These are phyloP conservation scores for Oryza rufipogon DNA, from an alignment of 176 grass and related monocot species.

Conservation along the genomic window DNA sequence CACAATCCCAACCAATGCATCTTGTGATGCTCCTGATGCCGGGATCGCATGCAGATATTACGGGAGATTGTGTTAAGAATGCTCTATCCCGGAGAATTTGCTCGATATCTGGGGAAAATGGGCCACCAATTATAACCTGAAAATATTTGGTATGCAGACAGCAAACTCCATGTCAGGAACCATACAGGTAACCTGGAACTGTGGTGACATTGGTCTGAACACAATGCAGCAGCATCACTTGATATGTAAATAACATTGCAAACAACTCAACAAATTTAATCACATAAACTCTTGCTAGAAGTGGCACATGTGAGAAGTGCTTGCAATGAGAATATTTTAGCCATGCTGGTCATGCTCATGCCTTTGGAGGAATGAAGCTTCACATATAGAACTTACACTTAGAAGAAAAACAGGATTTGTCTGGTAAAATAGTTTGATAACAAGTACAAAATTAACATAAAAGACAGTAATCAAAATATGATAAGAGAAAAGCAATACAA, in stretches of 20 bases:
- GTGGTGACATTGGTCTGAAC: background rate
- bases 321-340: background rate
- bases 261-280: background rate
- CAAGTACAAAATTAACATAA: background rate
- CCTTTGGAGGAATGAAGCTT: background rate
- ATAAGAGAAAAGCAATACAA: background rate
- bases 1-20: conserved; percentile 57
- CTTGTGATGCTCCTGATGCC: conserved; percentile 53
- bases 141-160: conserved; percentile 42
- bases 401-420: conserved; percentile 6
- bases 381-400: background rate
- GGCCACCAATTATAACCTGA: conserved; percentile 86
- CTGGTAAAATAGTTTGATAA: conserved; percentile 7
- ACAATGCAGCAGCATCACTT: conserved; percentile 5
- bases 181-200: background rate
- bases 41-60: conserved; percentile 71
- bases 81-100: conserved; percentile 74
- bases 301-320: background rate
- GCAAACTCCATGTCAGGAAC: conserved; percentile 29
- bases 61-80: conserved; percentile 59
- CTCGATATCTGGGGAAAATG: conserved; percentile 58
- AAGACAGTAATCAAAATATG: background rate
- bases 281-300: background rate
- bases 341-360: background rate
- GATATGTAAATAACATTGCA: background rate